These are phyloP conservation scores for Fusarium sp. DNA, from an alignment of 2,329 filamentous ascomycete genomes.

Conservation along the genomic window DNA sequence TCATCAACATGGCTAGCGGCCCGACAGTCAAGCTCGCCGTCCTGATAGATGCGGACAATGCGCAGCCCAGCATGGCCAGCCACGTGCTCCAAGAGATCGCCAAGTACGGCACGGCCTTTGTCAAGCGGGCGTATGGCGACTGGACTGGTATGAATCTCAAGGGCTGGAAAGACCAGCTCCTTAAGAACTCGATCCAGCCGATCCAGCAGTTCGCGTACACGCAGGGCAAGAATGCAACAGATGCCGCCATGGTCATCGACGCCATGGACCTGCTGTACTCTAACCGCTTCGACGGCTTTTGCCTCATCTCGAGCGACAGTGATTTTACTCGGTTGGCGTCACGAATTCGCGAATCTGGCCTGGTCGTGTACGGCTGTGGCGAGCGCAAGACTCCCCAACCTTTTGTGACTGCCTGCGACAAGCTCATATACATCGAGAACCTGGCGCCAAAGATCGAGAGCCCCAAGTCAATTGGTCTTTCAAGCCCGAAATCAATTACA, in stretches of 20 bases:
- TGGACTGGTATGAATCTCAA: constrained; percentile 50
- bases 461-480: not conserved
- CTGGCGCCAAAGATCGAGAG: not conserved
- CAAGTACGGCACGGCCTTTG: constrained; percentile 52
- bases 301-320: constrained; percentile 55
- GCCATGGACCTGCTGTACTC: constrained; percentile 57
- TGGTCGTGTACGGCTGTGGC: constrained; percentile 52
- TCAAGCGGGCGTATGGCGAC: constrained; percentile 54
- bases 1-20: not conserved
- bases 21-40: constrained; percentile 49
- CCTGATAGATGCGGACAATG: constrained; percentile 55
- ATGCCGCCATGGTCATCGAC: constrained; percentile 56
- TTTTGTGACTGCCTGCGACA: constrained; percentile 53
- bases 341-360: constrained; percentile 49
- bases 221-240: constrained; percentile 54
- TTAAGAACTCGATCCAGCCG: constrained; percentile 53
- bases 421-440: constrained; percentile 52
- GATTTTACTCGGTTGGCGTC: constrained; percentile 56
- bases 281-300: constrained; percentile 52
- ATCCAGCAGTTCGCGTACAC: constrained; percentile 58
- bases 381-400: constrained; percentile 52
- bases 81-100: constrained; percentile 51
- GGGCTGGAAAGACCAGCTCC: constrained; percentile 53
- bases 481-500: not conserved
- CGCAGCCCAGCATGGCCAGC: constrained; percentile 33